Evolutionary conservation across 148 eudicot genomes (phyloP).

Genomic region (Euryodendron excelsum): DNA sequence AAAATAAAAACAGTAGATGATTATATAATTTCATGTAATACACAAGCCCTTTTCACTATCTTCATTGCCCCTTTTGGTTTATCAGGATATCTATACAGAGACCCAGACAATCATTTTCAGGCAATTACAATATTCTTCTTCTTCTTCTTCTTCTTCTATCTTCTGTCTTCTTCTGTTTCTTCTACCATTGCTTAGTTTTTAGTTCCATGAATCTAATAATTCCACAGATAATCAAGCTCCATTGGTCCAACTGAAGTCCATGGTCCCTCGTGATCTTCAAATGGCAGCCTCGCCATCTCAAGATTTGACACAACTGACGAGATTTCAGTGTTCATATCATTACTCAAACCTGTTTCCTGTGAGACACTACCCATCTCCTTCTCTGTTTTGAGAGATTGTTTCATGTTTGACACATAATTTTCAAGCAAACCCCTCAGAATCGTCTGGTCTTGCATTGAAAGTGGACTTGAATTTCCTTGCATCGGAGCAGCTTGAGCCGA

Average conservation of each 20-base stretch:
- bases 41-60: neutral
- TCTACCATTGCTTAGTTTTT: neutral
- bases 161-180: neutral
- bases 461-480: constrained; percentile 26
- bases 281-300: constrained; percentile 34
- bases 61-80: neutral
- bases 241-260: constrained; percentile 44
- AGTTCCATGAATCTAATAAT: constrained; percentile 22
- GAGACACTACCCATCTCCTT: constrained; percentile 40
- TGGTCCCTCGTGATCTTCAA: constrained; percentile 48
- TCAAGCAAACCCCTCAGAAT: constrained; percentile 47
- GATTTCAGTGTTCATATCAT: constrained; percentile 51
- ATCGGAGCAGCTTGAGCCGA: constrained; percentile 20
- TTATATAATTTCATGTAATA: neutral
- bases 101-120: neutral
- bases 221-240: constrained; percentile 54
- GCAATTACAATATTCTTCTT: neutral
- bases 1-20: neutral
- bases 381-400: constrained; percentile 46
- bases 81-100: constrained; percentile 5
- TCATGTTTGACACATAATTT: constrained; percentile 34
- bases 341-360: constrained; percentile 50
- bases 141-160: too few relatives aligned
- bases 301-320: constrained; percentile 54
- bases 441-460: constrained; percentile 41